Evolutionary conservation across 176 grass and related monocot species (phyloP).

Genomic region (Oryza glumipatula): DNA sequence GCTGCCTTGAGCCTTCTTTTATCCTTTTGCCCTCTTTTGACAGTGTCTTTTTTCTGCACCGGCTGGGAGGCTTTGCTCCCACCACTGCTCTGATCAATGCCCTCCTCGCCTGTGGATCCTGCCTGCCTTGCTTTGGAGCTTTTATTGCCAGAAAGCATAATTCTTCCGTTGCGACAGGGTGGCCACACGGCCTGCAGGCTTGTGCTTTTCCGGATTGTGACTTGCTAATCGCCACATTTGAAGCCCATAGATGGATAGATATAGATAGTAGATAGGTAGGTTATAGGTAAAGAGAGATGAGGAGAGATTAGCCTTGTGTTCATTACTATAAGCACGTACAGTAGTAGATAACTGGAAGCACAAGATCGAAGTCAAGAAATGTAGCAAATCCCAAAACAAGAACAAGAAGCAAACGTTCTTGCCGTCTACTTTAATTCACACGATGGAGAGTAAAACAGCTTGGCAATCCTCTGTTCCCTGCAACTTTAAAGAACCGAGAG

Average conservation of each 20-base stretch:
- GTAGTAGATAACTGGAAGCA: neutral
- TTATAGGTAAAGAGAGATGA: neutral
- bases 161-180: constrained; percentile 19
- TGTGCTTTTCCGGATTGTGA: neutral
- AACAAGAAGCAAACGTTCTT: neutral
- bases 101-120: constrained; percentile 14
- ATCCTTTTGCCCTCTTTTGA: constrained; percentile 32
- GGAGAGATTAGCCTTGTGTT: neutral
- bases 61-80: constrained; percentile 12
- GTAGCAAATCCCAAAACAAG: neutral
- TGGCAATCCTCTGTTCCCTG: neutral
- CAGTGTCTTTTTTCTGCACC: constrained; percentile 40
- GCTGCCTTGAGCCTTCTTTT: constrained; percentile 38
- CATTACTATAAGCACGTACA: neutral
- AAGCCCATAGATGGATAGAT: neutral
- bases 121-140: constrained; percentile 47
- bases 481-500: neutral
- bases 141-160: constrained; percentile 43
- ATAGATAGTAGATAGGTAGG: too few relatives aligned
- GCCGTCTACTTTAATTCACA: neutral
- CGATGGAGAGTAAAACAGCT: neutral
- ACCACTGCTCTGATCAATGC: constrained; percentile 29
- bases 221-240: constrained; percentile 20
- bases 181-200: constrained; percentile 25
- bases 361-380: neutral